Evolutionary conservation across 345 rosid genomes (phyloP).

Genomic region (Eutrema japonicum): DNA sequence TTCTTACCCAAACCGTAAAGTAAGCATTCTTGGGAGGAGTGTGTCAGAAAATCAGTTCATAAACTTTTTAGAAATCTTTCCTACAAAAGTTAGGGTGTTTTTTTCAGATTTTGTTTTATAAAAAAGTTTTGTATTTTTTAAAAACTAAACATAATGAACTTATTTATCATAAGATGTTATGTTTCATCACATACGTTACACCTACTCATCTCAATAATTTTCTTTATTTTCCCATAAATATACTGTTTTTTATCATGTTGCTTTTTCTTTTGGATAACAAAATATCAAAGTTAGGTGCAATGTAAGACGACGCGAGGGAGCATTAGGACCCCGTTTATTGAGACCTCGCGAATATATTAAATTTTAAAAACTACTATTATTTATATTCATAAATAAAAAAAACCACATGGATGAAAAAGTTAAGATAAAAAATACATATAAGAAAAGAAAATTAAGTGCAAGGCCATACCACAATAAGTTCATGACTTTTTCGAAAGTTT

Average conservation of each 20-base stretch:
- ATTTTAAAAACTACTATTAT: background rate
- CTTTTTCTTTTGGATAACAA: background rate
- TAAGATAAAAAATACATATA: background rate
- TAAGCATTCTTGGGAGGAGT: too few species aligned
- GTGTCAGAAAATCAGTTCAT: background rate
- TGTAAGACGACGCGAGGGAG: background rate
- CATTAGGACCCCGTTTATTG: background rate
- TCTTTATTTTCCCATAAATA: background rate
- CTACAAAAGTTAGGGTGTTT: background rate
- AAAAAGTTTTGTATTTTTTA: background rate
- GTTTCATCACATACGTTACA: background rate
- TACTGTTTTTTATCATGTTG: background rate
- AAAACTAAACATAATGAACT: background rate
- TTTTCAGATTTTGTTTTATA: too few species aligned
- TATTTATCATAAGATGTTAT: background rate
- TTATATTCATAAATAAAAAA: too few species aligned
- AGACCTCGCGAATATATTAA: slow-evolving; percentile 16
- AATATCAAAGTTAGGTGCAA: slow-evolving; percentile 17
- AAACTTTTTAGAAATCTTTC: background rate
- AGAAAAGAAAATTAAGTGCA: background rate
- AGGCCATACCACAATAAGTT: background rate
- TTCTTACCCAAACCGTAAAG: too few species aligned
- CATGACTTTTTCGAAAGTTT: background rate
- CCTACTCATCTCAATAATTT: background rate
- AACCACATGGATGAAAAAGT: slow-evolving; percentile 14